Evolutionary conservation across 805 yeast species (phyloP).

Genomic region (Ogataea methanolica): DNA sequence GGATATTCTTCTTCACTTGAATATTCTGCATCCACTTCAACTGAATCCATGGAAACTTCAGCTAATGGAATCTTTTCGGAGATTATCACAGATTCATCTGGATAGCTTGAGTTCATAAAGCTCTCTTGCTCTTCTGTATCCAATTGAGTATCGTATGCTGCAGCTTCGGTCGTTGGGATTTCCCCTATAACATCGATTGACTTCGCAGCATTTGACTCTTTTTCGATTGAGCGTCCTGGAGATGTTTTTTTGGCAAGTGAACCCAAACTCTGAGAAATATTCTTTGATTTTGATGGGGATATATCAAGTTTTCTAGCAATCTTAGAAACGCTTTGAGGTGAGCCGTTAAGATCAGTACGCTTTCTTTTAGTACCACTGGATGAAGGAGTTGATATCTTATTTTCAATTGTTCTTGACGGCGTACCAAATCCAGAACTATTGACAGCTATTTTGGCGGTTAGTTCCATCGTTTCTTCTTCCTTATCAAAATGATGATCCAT

Average conservation of each 20-base stretch:
- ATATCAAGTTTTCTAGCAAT: slow-evolving; percentile 1
- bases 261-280: neutral
- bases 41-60: slow-evolving; percentile 22
- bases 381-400: slow-evolving; percentile 8
- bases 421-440: neutral
- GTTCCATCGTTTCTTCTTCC: slow-evolving; percentile 14
- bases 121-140: neutral
- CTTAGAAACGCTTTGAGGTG: slow-evolving; percentile 17
- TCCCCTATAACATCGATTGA: too few species aligned
- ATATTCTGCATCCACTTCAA: slow-evolving; percentile 16
- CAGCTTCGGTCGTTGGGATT: neutral
- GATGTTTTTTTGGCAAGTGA: neutral
- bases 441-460: slow-evolving; percentile 3
- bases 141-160: neutral
- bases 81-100: slow-evolving; percentile 18
- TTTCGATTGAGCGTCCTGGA: neutral
- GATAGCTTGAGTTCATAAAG: slow-evolving; percentile 8
- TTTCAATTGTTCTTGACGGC: slow-evolving; percentile 4
- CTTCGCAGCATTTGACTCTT: too few species aligned
- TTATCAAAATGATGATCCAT: slow-evolving; percentile 3
- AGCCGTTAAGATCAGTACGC: slow-evolving; percentile 16
- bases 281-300: neutral
- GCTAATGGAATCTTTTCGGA: slow-evolving; percentile 29
- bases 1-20: slow-evolving; percentile 23
- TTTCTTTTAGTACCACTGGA: slow-evolving; percentile 16